Conservation (phyloP, 345 rosid genomes). For the Lenwebbia sp. region DNA sequence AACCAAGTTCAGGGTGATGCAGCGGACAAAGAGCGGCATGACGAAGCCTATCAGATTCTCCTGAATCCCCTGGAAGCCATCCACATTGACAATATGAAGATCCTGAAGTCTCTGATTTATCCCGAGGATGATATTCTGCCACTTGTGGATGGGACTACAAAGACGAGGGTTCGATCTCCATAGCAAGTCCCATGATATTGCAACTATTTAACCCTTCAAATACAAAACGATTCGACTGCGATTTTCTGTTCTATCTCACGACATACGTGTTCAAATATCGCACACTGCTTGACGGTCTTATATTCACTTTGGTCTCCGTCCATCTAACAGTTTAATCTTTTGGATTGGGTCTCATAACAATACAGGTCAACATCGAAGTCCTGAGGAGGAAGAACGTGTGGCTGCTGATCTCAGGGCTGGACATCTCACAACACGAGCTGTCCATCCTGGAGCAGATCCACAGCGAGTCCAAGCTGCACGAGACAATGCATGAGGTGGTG, state of each 20-base stretch:
- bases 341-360: neutral
- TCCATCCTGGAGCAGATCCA: conserved; percentile 69
- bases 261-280: neutral
- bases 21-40: conserved; percentile 46
- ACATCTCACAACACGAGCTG: conserved; percentile 58
- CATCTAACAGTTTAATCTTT: neutral
- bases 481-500: conserved; percentile 57
- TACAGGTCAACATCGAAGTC: conserved; percentile 57
- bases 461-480: conserved; percentile 46
- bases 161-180: conserved; percentile 38
- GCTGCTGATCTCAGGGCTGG: conserved; percentile 57
- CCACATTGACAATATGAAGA: conserved; percentile 77
- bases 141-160: conserved; percentile 49
- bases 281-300: neutral
- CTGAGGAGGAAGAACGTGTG: conserved; percentile 71
- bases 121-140: conserved; percentile 47
- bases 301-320: neutral
- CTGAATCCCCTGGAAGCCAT: conserved; percentile 31
- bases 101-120: conserved; percentile 62
- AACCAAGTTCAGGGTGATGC: neutral
- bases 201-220: neutral
- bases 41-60: conserved; percentile 35
- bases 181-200: neutral
- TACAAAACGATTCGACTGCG: neutral
- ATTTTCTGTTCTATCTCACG: neutral